These are phyloP conservation scores for Piper betle DNA, from an alignment of 164 flowering plant species.

Conservation along the genomic window DNA sequence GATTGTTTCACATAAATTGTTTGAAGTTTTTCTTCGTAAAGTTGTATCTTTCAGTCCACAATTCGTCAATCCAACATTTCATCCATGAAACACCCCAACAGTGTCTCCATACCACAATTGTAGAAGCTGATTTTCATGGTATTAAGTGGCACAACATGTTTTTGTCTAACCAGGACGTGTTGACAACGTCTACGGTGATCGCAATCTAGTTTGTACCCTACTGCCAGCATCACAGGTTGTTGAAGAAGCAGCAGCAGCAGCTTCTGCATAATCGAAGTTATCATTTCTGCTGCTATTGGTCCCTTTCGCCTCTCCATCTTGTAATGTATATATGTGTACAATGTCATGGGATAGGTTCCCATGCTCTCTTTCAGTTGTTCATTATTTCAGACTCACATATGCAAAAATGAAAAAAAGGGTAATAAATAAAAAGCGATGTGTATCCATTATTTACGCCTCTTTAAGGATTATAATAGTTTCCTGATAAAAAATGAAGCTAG, in stretches of 20 bases:
- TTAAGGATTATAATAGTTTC: no score
- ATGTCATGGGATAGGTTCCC: background rate
- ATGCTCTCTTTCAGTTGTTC: background rate
- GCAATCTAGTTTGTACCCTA: conserved; percentile 89
- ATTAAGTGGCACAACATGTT: background rate
- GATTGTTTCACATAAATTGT: no score
- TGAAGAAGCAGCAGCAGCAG: conserved; percentile 81
- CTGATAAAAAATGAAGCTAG: no score
- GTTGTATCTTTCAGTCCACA: background rate
- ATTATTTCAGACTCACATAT: background rate
- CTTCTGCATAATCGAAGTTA: conserved; percentile 38
- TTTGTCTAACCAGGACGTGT: conserved; percentile 57
- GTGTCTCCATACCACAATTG: background rate
- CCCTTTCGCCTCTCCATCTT: background rate
- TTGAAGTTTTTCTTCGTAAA: background rate
- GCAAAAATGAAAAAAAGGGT: background rate
- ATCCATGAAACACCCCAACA: background rate
- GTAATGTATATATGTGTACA: conserved; percentile 5
- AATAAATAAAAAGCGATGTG: background rate
- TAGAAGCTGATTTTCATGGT: background rate
- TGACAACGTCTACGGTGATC: conserved; percentile 96
- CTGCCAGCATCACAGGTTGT: conserved; percentile 54
- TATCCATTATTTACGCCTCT: background rate
- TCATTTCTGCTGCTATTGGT: background rate
- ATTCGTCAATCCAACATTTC: background rate